Base-by-base conservation (phyloP, 768 basidiomycete genomes). In the Chalciporus chontae region DNA sequence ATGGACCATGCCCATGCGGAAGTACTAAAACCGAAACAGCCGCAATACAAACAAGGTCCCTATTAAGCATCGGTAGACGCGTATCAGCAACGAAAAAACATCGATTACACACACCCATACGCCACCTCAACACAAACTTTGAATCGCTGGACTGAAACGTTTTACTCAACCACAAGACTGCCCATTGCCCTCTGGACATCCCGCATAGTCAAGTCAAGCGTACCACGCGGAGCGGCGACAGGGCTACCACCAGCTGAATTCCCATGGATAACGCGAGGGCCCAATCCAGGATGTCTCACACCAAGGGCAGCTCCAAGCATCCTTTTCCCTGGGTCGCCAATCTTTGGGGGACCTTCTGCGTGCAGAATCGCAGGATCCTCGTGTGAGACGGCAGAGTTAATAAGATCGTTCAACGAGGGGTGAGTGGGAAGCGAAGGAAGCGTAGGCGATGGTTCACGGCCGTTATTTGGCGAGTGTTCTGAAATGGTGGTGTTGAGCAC, bases 241-340 rank as follows among this genome's bases (percentile, higher is more conserved):
- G 68, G 52, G 48, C 54, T 55, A 32, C 67, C 62, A 38, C 72
- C 70, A 9, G 66, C 58, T 45, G 69, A 71, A 45, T 68, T 65
- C 48, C 68, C 71, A 62, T 57, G 66, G 53, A 85, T 66, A 45
- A 80, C 64, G 55, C 88, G 78, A 32, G 84, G 81, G 18, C 77
- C 79, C 51, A 90, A 71, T 34, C 77, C 77, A 26, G 90, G 90
- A 69, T 90, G 89, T 69, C 90, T 78, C 52, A 92, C 78, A 40
- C 90, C 91, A 49, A 93, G 73, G 27, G 90, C 90, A 47, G 85
- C 85, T 37, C 89, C 91, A 19, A 93, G 76, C 90, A 93, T 93
- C 61, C 90, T 77, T 72, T 89, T 90, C 36, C 87, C 90, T 27
- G 90, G 87, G 67, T 93, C 88, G 31, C 90, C 90, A 58, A 93